A percentile compares a stretch with the other conserved stretches of the same genome.
Conservation (phyloP, 768 basidiomycete species). For the Amanita pallidorosea region DNA sequence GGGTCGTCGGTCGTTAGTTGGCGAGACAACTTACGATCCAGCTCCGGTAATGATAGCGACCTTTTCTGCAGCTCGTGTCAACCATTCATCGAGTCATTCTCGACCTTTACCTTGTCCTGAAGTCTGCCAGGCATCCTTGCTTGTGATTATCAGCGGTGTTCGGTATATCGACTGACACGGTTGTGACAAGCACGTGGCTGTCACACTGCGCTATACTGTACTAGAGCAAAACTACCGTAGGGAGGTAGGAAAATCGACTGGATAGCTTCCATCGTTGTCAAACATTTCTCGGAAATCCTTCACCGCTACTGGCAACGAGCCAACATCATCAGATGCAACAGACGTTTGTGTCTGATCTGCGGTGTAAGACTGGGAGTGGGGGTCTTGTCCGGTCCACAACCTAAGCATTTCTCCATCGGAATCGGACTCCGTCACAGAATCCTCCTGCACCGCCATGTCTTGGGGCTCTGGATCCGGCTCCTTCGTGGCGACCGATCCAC, state of each 20-base stretch:
- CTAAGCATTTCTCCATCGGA: slow-evolving; percentile 19
- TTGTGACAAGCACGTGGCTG: not conserved
- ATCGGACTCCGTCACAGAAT: slow-evolving; percentile 27
- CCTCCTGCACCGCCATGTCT: not conserved
- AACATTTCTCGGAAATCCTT: slow-evolving; percentile 37
- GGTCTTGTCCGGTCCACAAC: not conserved
- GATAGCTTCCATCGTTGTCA: slow-evolving; percentile 25
- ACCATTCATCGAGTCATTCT: not conserved
- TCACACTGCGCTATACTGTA: not conserved
- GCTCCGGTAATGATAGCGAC: slow-evolving; percentile 81
- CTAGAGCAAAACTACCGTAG: slow-evolving; percentile 12
- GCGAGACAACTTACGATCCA: slow-evolving; percentile 54
- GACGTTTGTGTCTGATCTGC: slow-evolving; percentile 3
- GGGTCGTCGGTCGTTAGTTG: slow-evolving; percentile 10
- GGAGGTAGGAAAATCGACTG: slow-evolving; percentile 31
- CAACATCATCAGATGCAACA: slow-evolving; percentile 5
- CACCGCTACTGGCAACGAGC: slow-evolving; percentile 25
- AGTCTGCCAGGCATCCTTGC: slow-evolving; percentile 53
- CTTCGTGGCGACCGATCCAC: not conserved
- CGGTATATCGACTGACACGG: not conserved
- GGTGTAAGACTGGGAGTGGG: not conserved
- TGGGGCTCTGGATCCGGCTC: not conserved
- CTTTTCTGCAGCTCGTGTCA: slow-evolving; percentile 19
- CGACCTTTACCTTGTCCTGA: slow-evolving; percentile 42
- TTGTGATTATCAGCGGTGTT: not conserved